Evolutionary conservation across 345 rosid species (phyloP).

Genomic region (Eucalyptus erythrocorys): DNA sequence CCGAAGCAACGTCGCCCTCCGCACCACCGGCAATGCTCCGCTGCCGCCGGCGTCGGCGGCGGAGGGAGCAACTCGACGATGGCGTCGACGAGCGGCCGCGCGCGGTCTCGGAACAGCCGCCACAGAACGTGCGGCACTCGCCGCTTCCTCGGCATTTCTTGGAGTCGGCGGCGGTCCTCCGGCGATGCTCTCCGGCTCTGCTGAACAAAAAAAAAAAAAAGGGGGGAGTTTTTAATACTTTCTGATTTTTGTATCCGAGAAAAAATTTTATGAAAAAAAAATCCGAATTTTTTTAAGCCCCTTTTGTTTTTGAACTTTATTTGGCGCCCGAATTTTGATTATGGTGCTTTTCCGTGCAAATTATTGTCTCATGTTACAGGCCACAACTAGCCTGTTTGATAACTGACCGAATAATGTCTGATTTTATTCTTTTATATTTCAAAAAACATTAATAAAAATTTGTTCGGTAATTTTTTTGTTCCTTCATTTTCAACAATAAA

Average conservation of each 20-base stretch:
- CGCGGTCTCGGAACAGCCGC: constrained; percentile 29
- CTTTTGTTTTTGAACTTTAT: background rate
- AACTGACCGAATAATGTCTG: accelerated
- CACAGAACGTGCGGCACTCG: constrained; percentile 48
- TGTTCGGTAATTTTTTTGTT: accelerated
- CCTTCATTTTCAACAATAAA: too few relatives aligned
- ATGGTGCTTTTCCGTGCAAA: background rate
- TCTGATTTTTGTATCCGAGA: background rate
- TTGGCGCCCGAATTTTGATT: background rate
- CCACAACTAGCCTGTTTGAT: background rate
- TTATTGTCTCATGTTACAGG: background rate
- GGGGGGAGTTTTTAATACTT: background rate
- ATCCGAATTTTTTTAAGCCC: background rate
- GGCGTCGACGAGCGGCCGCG: constrained; percentile 25
- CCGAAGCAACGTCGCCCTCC: constrained; percentile 13
- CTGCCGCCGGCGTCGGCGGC: background rate
- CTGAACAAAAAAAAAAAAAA: background rate
- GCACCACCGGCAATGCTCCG: constrained; percentile 6
- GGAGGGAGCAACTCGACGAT: constrained; percentile 18
- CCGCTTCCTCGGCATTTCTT: constrained; percentile 22
- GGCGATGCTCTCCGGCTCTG: background rate
- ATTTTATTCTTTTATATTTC: too few relatives aligned
- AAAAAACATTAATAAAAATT: too few relatives aligned
- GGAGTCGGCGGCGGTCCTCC: background rate
- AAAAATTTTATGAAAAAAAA: background rate